These are phyloP conservation scores for Henckelia pumila DNA, from an alignment of 257 asterid genomes.

Conservation along the genomic window DNA sequence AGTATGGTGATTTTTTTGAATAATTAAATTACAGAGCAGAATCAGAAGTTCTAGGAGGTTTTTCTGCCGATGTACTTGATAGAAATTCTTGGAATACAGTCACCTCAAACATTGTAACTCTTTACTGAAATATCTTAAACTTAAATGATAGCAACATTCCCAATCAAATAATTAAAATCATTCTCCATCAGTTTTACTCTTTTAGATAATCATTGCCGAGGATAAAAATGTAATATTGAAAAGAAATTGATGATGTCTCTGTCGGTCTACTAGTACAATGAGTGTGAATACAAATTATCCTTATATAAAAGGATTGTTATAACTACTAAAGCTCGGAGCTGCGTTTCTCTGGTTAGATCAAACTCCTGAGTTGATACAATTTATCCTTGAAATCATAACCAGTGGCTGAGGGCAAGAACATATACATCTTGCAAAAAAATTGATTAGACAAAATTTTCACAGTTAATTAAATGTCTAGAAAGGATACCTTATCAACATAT, in stretches of 20 bases:
- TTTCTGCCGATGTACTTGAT: neutral
- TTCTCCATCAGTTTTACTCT: neutral
- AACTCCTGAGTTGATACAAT: neutral
- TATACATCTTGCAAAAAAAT: neutral
- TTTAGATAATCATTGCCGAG: neutral
- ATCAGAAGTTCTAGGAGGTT: neutral
- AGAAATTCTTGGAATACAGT: neutral
- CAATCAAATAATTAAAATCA: neutral
- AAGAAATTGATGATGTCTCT: neutral
- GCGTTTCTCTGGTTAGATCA: neutral
- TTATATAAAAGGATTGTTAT: neutral
- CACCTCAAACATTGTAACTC: neutral
- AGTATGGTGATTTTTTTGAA: too few relatives aligned
- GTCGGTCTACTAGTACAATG: neutral
- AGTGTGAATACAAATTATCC: neutral
- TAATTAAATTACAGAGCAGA: neutral
- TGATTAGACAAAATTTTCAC: conserved; percentile 15
- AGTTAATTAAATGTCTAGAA: conserved; percentile 12
- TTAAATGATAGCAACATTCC: neutral
- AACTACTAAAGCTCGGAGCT: neutral
- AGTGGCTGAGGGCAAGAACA: conserved; percentile 5
- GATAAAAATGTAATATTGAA: neutral
- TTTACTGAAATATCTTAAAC: too few relatives aligned
- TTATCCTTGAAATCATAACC: neutral
- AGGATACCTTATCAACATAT: conserved; percentile 74